These are phyloP conservation scores for Colletotrichum sp. DNA, from an alignment of 2,329 filamentous ascomycete species.

Conservation along the genomic window DNA sequence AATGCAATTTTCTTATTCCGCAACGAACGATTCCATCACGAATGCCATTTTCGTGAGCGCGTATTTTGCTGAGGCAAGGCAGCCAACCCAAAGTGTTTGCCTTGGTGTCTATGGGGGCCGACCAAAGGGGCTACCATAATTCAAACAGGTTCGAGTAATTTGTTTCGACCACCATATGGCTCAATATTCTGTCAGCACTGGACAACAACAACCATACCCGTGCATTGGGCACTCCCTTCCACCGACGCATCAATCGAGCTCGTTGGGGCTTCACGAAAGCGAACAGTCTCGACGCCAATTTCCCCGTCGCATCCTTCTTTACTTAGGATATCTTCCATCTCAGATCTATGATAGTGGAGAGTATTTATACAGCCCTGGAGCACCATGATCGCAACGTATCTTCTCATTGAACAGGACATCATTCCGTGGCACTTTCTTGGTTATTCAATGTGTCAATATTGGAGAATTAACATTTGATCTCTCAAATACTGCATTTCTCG, in stretches of 20 bases:
- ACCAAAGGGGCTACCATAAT: background rate
- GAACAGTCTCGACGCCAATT: background rate
- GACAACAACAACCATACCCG: background rate
- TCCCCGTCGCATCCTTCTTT: background rate
- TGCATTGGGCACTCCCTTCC: background rate
- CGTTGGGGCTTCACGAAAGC: background rate
- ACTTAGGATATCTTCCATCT: background rate
- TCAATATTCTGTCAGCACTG: background rate
- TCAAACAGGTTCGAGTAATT: background rate
- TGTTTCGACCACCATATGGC: too few relatives aligned
- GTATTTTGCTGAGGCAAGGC: background rate
- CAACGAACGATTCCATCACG: background rate
- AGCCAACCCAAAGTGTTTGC: background rate
- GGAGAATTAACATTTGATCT: fast-evolving
- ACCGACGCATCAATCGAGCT: background rate
- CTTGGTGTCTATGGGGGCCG: background rate
- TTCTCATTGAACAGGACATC: background rate
- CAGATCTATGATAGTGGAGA: background rate
- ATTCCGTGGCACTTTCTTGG: fast-evolving
- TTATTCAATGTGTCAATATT: background rate
- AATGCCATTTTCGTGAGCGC: background rate
- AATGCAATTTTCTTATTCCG: background rate
- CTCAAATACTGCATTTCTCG: background rate
- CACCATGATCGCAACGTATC: background rate
- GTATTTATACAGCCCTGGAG: background rate